Conservation (phyloP, 805 yeast genomes). For the Ogataea pini region DNA sequence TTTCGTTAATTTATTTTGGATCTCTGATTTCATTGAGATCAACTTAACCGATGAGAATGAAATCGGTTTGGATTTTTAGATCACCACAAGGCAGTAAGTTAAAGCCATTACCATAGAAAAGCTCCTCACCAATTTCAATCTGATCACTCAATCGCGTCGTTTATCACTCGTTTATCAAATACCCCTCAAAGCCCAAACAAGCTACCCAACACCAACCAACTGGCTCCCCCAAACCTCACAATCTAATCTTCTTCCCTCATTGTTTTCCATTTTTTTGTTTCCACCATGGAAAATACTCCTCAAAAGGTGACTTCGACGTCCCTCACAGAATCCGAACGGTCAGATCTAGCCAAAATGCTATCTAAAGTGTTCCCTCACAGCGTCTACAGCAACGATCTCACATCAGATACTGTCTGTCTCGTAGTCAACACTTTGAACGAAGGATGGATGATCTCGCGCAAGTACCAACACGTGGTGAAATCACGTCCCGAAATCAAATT, state of each 20-base stretch:
- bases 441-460: slow-evolving; percentile 45
- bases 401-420: slow-evolving; percentile 28
- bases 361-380: slow-evolving; percentile 18
- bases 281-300: not conserved
- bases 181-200: too few species aligned
- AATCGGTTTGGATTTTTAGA: too few species aligned
- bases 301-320: slow-evolving; percentile 34
- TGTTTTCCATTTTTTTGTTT: not conserved
- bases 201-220: too few species aligned
- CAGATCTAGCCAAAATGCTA: slow-evolving; percentile 18
- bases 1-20: not conserved
- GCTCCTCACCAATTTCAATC: too few species aligned
- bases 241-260: too few species aligned
- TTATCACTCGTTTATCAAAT: too few species aligned
- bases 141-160: too few species aligned
- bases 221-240: too few species aligned
- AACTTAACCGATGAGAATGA: too few species aligned
- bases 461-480: slow-evolving; percentile 50
- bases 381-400: slow-evolving; percentile 28
- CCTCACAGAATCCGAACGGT: slow-evolving; percentile 21
- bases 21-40: too few species aligned
- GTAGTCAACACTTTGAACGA: slow-evolving; percentile 27
- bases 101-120: too few species aligned
- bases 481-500: slow-evolving; percentile 59
- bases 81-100: too few species aligned